A percentile compares a stretch with the other conserved stretches of the same genome.
Evolutionary conservation across 176 grass and related monocot species (phyloP).

Genomic region (Triticum monococcum): DNA sequence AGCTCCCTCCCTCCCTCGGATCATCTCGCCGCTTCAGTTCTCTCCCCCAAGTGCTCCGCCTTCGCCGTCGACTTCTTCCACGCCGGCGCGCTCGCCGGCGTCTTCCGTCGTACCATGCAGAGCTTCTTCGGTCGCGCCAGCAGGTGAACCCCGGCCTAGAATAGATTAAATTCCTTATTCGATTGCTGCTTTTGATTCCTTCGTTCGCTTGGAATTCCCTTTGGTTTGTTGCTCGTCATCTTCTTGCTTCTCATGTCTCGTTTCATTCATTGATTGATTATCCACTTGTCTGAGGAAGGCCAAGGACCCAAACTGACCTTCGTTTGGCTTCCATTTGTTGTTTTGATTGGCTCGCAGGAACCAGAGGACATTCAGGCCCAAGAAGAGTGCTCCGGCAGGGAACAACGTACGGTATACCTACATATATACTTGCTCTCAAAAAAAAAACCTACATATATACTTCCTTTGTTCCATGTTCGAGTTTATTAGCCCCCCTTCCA

Average conservation of each 20-base stretch:
- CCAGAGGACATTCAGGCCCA: conserved; percentile 87
- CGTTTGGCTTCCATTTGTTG: neutral
- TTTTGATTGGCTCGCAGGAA: conserved; percentile 46
- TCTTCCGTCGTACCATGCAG: conserved; percentile 23
- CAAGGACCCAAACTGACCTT: neutral
- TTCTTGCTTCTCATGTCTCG: neutral
- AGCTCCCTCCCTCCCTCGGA: neutral
- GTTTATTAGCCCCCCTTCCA: too few relatives aligned
- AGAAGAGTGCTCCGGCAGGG: conserved; percentile 72
- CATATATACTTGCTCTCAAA: neutral
- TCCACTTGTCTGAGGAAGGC: too few relatives aligned
- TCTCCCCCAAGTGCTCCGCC: too few relatives aligned
- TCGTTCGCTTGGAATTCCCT: neutral
- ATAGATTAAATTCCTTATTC: neutral
- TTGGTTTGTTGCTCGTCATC: neutral
- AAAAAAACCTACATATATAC: neutral
- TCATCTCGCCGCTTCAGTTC: neutral
- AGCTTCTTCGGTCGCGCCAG: conserved; percentile 62
- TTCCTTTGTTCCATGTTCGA: too few relatives aligned
- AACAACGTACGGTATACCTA: conserved; percentile 50
- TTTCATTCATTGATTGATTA: neutral
- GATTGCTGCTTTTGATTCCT: neutral
- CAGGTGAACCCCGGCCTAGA: conserved; percentile 39
- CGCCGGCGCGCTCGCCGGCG: neutral
- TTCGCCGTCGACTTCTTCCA: neutral